Evolutionary conservation across 2,329 filamentous ascomycete genomes (phyloP), one percentile per base, ranked within the genome.

Genomic region (Coniochaeta hoffmannii): DNA sequence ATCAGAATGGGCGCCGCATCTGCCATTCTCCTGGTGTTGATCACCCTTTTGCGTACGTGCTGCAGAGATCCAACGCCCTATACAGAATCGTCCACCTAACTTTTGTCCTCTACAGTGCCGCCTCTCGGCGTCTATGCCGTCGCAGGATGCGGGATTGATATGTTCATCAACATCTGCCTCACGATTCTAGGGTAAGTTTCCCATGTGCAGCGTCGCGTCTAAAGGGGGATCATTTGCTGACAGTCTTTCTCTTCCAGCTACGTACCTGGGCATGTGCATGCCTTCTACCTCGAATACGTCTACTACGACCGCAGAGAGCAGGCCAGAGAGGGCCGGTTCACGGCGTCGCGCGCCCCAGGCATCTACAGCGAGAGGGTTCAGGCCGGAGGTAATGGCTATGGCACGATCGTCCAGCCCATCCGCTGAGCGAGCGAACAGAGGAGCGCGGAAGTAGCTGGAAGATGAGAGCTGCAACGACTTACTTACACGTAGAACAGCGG

Each of bases 201-300:
- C 14, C 10, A 50, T 34, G 22, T 35, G 12, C 15, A 8, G 44
- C 9, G 12, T n/a, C 10, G 15, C n/a, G 3, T 12, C 36, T 41
- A 8, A 8, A 8, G 30, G 7, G 22, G 15, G 36, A 14, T 22
- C 17, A 28, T 28, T 19, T 50, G n/a, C 54, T 56, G 60, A 38
- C 24, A 41, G 19, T 31, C 36, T 41, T 11, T 14, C 22, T 12
- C 8, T 30, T 53, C 30, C 57, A 83, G 82, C n/a, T 89, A 86
- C 68, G 71, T 94, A 53, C 89, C 89, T 0, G 90, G 89, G 8
- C 86, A 90, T 62, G 81, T 93, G 41, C 86, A 91, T 67, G 88
- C 88, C 44, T 91, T 92, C 69, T 94, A 92, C 68, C 62, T 90
- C 58, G 84, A 91, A 71, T 95, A 91, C 68, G 77, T 95, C 59